Base-by-base conservation (phyloP, 2,329 filamentous ascomycete genomes). In the Pseudocercospora vitis region DNA sequence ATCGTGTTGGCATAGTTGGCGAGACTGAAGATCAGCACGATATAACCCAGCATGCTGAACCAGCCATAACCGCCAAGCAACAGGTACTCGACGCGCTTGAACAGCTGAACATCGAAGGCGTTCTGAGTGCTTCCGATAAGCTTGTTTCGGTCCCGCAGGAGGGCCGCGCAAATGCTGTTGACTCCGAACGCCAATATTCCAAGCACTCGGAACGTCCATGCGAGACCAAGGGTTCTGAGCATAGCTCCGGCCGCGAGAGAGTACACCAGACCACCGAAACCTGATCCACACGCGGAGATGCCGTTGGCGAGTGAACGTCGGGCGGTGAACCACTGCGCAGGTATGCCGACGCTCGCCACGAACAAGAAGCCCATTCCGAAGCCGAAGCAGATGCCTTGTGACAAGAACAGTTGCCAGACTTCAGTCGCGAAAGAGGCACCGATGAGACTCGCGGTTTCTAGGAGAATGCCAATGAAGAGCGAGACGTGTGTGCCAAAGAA, bases 321-420 rank as follows among this genome's bases (percentile, higher is more conserved):
- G 26, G 81, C 84, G 7, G 77, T 81, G 65, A 91, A 91, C 87
- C 87, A 91, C 67, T 91, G 87, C 1, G 87, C 81, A 0, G 87
- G 76, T 8, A 90, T 80, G 28, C 81, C 81, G 2, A 87, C 85
- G 3, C 78, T 82, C 0, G 82, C 81, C 0, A 87, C 86, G 66
- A 91, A 92, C 7, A 86, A 74, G 53, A 91, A 85, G 0, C 88
- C 88, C 79, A 92, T 86, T 2, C 88, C 88, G 18, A 86, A 69
- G n/a, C 89, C 89, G 58, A 92, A 91, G 50, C 84, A 81, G 2
- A 91, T 65, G 3, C 89, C 89, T 66, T 92, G 89, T 4, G 79
- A 81, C 0, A 92, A 78, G 53, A 91, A 84, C 0, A 94, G 77
- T 29, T 92, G 88, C 85, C 87, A 91, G 53, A 89, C 84, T 52